Conservation (phyloP, 768 basidiomycete genomes). For the Boletus rex-veris region DNA sequence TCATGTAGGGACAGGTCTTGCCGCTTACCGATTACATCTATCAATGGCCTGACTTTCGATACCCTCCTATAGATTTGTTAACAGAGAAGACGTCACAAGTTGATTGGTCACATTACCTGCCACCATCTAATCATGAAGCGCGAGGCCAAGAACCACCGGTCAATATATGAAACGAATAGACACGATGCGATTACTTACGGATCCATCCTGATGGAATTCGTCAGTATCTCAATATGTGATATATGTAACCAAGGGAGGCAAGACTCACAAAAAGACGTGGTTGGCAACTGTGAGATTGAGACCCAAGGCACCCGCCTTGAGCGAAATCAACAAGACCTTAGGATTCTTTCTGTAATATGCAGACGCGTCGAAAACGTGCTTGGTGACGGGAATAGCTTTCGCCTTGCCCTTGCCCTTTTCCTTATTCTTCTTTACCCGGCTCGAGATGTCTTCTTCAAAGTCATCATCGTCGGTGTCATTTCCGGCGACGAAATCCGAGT, state of each 20-base stretch:
- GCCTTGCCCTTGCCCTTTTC: constrained; percentile 37
- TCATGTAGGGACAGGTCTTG: neutral
- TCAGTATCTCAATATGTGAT: neutral
- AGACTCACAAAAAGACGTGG: constrained; percentile 72
- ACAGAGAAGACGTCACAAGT: constrained; percentile 2
- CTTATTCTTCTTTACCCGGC: constrained; percentile 30
- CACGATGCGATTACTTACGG: constrained; percentile 51
- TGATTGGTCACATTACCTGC: constrained; percentile 44
- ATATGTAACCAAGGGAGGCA: neutral
- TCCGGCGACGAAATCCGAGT: constrained; percentile 35
- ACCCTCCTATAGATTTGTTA: constrained; percentile 49
- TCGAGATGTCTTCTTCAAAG: constrained; percentile 30
- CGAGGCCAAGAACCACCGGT: constrained; percentile 3
- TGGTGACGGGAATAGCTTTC: constrained; percentile 16
- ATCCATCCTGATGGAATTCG: constrained; percentile 57
- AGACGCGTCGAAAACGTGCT: constrained; percentile 18
- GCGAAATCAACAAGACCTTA: constrained; percentile 79
- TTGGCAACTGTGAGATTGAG: constrained; percentile 87
- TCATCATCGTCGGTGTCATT: constrained; percentile 30
- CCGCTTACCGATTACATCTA: constrained; percentile 60
- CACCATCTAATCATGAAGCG: constrained; percentile 55
- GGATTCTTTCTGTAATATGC: constrained; percentile 47
- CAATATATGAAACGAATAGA: constrained; percentile 8
- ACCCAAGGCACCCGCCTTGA: constrained; percentile 85
- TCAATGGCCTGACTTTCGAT: constrained; percentile 85